Percentiles rank a stretch among this genome's conserved stretches.
These are phyloP conservation scores for Lipomyces japonicus DNA, from an alignment of 805 yeast species.

Conservation along the genomic window DNA sequence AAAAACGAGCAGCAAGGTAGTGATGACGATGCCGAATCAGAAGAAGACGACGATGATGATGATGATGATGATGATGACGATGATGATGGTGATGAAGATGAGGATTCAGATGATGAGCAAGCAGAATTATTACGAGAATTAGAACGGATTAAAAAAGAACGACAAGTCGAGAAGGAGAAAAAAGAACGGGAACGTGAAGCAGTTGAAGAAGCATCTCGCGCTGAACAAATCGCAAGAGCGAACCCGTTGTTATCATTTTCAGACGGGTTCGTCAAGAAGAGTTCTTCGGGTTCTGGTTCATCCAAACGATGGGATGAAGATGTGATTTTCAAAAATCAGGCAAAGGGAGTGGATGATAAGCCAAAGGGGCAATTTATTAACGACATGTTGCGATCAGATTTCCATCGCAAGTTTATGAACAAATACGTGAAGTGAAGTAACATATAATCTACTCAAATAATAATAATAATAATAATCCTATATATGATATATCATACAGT, in stretches of 20 bases:
- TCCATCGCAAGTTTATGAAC: constrained; percentile 39
- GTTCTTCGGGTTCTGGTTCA: background rate
- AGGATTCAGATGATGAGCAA: constrained; percentile 37
- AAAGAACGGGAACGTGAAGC: constrained; percentile 28
- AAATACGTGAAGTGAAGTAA: constrained; percentile 35
- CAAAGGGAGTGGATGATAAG: constrained; percentile 31
- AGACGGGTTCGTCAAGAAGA: constrained; percentile 8
- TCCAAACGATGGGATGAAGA: constrained; percentile 37
- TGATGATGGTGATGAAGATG: constrained; percentile 29
- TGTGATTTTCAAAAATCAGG: constrained; percentile 38
- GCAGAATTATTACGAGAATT: constrained; percentile 36
- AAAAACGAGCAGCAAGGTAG: constrained; percentile 19
- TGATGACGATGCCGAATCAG: constrained; percentile 12
- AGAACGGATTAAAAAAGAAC: constrained; percentile 37
- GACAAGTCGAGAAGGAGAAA: constrained; percentile 33
- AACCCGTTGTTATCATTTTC: constrained; percentile 34
- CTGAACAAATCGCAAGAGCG: constrained; percentile 34
- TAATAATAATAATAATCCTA: no score
- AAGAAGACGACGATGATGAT: constrained; percentile 12
- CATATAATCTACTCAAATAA: background rate
- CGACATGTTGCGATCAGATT: constrained; percentile 40
- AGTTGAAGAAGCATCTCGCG: constrained; percentile 27
- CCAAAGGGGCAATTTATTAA: constrained; percentile 34
- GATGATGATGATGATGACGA: constrained; percentile 16
- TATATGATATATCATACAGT: background rate